Evolutionary conservation across 1,284 basidiomycete genomes (phyloP).

Genomic region (Ganoderma multipileum): DNA sequence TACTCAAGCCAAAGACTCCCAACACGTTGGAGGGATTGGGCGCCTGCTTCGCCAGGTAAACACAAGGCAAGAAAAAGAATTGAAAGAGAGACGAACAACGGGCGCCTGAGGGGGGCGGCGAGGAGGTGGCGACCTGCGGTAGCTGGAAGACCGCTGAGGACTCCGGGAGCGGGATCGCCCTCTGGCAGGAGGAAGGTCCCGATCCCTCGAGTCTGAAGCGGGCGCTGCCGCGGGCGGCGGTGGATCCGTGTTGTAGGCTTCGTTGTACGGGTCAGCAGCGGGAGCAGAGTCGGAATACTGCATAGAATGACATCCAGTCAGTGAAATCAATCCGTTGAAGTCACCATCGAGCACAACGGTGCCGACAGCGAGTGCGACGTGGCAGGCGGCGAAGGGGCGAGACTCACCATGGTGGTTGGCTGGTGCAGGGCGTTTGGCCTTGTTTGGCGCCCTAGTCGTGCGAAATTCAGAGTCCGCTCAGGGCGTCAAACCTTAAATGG

Average conservation of each 20-base stretch:
- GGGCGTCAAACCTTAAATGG: slow-evolving; percentile 38
- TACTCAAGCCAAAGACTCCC: slow-evolving; percentile 96
- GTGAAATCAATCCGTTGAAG: slow-evolving; percentile 1
- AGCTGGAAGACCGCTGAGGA: slow-evolving; percentile 47
- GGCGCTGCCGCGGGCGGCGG: slow-evolving; percentile 52
- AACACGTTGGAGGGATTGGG: slow-evolving; percentile 89
- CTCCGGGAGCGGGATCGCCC: slow-evolving; percentile 77
- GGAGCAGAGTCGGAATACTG: slow-evolving; percentile 70
- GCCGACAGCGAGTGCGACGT: slow-evolving; percentile 19
- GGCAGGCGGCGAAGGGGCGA: slow-evolving; percentile 20
- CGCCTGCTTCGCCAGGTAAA: slow-evolving; percentile 64
- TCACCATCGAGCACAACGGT: not conserved
- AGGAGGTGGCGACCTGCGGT: slow-evolving; percentile 50
- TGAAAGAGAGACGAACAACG: slow-evolving; percentile 57
- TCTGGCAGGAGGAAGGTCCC: slow-evolving; percentile 49
- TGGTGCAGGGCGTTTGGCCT: slow-evolving; percentile 38
- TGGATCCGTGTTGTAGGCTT: slow-evolving; percentile 73
- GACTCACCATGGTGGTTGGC: slow-evolving; percentile 68
- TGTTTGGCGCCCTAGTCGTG: slow-evolving; percentile 36
- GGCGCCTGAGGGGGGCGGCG: slow-evolving; percentile 75
- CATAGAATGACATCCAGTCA: slow-evolving; percentile 14
- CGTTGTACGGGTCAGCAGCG: slow-evolving; percentile 80
- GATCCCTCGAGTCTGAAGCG: slow-evolving; percentile 53
- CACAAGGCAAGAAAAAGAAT: slow-evolving; percentile 28
- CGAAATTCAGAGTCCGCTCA: slow-evolving; percentile 37